Evolutionary conservation across 805 yeast genomes (phyloP), one percentile per base, ranked within the genome.

Genomic region (Hanseniaspora clermontiae): DNA sequence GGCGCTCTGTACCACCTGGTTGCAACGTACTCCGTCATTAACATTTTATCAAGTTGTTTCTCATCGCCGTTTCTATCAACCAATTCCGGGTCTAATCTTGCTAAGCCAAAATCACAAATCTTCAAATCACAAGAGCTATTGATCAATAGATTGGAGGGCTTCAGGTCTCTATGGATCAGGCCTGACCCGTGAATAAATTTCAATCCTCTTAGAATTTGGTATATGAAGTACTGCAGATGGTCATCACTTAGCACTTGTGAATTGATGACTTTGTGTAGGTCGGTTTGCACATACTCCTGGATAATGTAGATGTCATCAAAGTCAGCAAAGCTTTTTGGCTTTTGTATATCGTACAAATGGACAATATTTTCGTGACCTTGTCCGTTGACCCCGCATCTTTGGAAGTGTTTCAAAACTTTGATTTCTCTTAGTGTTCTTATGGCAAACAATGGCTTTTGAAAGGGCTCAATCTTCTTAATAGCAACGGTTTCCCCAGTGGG

Each of bases 1-100:
- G 97, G 97, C 0, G 97, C 97, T 57, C 97, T 76, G 69, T 91
- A 91, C 97, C 97, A 91, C 61, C 97, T 75, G 3, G 97, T 91
- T 10, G 97, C 97, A 46, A 91, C 97, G 67, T 91, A 91, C 69
- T 91, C 97, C 2, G 97, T 91, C 95, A 91, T 84, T 1, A 67
- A 66, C 36, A 56, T 19, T 24, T 57, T 58, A n/a, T 55, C 58
- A 9, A 43, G 14, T n/a, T 58, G 51, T n/a, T 59, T 60, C 9
- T 58, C 51, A 3, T 56, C 61, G 5, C 48, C 86, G 57, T 56
- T 54, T 20, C 60, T 62, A 0, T 57, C 57, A 17, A 43, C 20
- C 38, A 60, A 57, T 17, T 64, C 63, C 12, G 64, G 67, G 27
- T 68, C 71, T 43, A 72, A 69, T 51, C 77, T 72, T 1, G 97